Percentiles rank a stretch among this genome's conserved stretches.
Evolutionary conservation across 192 early-diverging fungal species (phyloP).

Genomic region (Geosiphon pyriformis): DNA sequence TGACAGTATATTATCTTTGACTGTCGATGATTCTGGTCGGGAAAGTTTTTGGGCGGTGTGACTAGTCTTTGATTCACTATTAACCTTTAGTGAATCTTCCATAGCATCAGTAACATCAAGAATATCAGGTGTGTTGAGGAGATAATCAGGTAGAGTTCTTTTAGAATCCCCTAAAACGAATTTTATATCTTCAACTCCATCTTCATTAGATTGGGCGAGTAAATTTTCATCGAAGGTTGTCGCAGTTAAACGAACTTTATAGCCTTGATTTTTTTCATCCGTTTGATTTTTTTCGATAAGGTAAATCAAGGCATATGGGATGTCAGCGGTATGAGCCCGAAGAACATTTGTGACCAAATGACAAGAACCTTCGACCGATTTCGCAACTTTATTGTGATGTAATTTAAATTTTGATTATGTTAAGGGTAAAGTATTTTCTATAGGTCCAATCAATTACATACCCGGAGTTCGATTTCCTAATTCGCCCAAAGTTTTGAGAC

Average conservation of each 20-base stretch:
- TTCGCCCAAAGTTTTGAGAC: constrained; percentile 24
- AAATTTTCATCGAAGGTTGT: constrained; percentile 14
- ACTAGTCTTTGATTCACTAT: too few species aligned
- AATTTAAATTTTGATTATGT: too few species aligned
- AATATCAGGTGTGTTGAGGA: too few species aligned
- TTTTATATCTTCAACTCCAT: background rate
- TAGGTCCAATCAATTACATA: background rate
- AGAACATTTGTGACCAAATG: background rate
- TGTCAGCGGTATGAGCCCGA: background rate
- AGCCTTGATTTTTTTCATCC: background rate
- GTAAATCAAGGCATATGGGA: constrained; percentile 18
- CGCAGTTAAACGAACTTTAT: constrained; percentile 1
- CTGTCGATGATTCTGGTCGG: too few species aligned
- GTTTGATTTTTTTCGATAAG: constrained; percentile 16
- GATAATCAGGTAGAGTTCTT: constrained; percentile 1
- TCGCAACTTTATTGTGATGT: too few species aligned
- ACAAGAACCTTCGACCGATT: constrained; percentile 15
- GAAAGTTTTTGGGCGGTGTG: too few species aligned
- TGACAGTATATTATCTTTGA: too few species aligned
- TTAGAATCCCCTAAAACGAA: background rate
- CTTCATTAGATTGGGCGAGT: background rate
- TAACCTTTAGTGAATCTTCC: too few species aligned
- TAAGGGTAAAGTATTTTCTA: too few species aligned
- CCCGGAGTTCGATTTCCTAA: constrained; percentile 16
- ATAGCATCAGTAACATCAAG: too few species aligned